phyloP scores from a whole-genome alignment of 202 grass and related monocot species.

The Saccharum hybrid region DNA sequence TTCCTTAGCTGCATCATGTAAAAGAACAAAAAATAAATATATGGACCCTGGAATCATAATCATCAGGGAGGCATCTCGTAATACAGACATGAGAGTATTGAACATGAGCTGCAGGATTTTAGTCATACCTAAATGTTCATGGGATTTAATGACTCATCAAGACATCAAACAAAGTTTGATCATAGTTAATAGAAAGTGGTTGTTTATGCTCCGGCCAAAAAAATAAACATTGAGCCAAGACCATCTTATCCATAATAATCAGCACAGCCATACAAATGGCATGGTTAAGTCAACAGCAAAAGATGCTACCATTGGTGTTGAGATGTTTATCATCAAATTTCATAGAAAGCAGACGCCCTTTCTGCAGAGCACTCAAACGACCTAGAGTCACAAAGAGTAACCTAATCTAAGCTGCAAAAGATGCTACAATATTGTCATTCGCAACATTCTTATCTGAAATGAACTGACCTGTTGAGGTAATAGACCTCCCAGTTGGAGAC shows the following conservation, averaged over 20 bases:
- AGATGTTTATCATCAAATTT: not conserved
- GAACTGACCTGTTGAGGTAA: constrained; percentile 76
- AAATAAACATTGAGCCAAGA: constrained; percentile 18
- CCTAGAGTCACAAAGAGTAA: not conserved
- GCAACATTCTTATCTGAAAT: not conserved
- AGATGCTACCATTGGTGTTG: not conserved
- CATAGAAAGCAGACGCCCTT: not conserved
- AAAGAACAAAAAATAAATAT: not conserved
- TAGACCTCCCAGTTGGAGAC: constrained; percentile 92
- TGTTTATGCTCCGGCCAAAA: not conserved
- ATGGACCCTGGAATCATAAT: not conserved
- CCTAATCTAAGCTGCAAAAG: constrained; percentile 30
- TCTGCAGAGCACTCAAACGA: not conserved
- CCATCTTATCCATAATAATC: not conserved
- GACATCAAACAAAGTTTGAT: not conserved
- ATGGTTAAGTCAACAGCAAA: not conserved
- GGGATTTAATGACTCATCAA: not conserved
- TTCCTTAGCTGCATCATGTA: constrained; percentile 20
- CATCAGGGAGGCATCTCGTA: not conserved
- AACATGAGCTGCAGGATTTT: constrained; percentile 7
- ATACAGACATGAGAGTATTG: constrained; percentile 7
- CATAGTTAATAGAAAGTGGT: not conserved
- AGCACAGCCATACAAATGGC: not conserved
- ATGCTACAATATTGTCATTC: not conserved
- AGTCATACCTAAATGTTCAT: constrained; percentile 13